A percentile compares a stretch with the other conserved stretches of the same genome.
Evolutionary conservation across 495 filamentous ascomycete genomes (phyloP).

Genomic region (Hypoxylon perforatum): DNA sequence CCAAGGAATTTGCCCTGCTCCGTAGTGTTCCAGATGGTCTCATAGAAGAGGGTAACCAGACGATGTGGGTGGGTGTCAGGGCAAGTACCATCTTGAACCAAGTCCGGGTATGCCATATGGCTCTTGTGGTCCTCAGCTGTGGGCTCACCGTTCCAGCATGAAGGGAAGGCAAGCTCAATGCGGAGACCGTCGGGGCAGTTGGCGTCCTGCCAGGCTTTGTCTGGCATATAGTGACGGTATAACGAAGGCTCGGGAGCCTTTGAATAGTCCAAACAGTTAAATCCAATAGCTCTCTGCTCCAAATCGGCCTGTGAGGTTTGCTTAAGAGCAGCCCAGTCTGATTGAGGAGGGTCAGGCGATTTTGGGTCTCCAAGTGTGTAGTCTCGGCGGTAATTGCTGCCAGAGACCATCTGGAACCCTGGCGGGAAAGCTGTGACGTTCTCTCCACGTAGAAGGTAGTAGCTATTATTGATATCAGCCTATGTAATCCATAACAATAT

Average conservation of each 20-base stretch:
- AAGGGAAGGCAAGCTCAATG: conserved; percentile 88
- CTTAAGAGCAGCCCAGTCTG: conserved; percentile 67
- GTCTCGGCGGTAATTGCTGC: conserved; percentile 73
- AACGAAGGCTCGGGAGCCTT: conserved; percentile 72
- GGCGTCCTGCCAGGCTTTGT: conserved; percentile 79
- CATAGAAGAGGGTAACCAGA: conserved; percentile 81
- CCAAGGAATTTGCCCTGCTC: conserved; percentile 71
- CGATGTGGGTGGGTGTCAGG: conserved; percentile 77
- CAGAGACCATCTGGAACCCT: conserved; percentile 87
- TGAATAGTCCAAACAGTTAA: conserved; percentile 89
- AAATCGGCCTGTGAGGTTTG: conserved; percentile 73
- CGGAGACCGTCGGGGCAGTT: conserved; percentile 82
- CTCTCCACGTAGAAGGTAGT: conserved; percentile 75
- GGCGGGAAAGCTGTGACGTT: conserved; percentile 80
- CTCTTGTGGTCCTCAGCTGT: conserved; percentile 71
- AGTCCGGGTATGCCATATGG: conserved; percentile 81
- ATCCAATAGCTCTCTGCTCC: conserved; percentile 84
- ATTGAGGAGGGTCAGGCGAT: conserved; percentile 77
- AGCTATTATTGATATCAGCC: conserved; percentile 58
- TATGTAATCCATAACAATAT: neutral
- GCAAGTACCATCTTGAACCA: conserved; percentile 81
- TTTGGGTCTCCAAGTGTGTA: conserved; percentile 68
- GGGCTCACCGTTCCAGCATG: conserved; percentile 85
- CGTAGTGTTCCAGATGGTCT: conserved; percentile 86
- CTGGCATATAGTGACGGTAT: conserved; percentile 82